Conservation (phyloP, 139 green algal genomes). For the Coccomyxa sp. region DNA sequence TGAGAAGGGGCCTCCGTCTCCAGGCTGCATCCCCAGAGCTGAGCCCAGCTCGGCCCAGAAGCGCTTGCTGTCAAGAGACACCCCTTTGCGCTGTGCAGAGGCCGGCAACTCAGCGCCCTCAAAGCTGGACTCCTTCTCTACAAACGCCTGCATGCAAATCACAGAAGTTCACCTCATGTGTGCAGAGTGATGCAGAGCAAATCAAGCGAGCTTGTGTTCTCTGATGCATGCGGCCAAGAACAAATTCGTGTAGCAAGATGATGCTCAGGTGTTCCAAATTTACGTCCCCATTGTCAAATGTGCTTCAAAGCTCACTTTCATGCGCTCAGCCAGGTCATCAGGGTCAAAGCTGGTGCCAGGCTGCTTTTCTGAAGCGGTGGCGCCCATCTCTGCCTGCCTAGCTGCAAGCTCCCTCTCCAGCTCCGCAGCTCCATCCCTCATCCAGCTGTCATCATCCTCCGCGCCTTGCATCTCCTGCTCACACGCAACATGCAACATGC, state of each 20-base stretch:
- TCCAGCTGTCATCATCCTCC: slow-evolving; percentile 45
- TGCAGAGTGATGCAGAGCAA: no score
- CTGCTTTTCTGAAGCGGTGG: not conserved
- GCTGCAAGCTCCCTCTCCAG: slow-evolving; percentile 41
- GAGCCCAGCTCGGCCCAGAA: slow-evolving; percentile 37
- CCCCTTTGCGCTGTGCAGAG: not conserved
- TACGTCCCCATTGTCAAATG: no score
- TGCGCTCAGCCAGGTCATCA: slow-evolving; percentile 24
- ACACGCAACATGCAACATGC: not conserved
- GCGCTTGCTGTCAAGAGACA: slow-evolving; percentile 22
- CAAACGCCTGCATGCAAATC: slow-evolving; percentile 37
- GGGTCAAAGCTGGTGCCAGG: slow-evolving; percentile 35
- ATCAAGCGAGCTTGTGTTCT: no score
- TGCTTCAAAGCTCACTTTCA: slow-evolving; percentile 3
- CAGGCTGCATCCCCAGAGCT: slow-evolving; percentile 22
- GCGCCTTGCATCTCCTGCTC: slow-evolving; percentile 2
- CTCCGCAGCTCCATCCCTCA: slow-evolving; percentile 28
- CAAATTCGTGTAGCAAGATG: no score
- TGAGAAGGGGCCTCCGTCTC: not conserved
- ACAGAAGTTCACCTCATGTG: no score
- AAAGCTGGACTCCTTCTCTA: slow-evolving; percentile 30
- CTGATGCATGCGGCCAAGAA: no score
- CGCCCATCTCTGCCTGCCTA: slow-evolving; percentile 14
- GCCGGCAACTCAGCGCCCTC: slow-evolving; percentile 50
- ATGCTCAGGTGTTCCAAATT: no score